Conservation (phyloP, 768 basidiomycete species). For the Dentipellis fragilis region DNA sequence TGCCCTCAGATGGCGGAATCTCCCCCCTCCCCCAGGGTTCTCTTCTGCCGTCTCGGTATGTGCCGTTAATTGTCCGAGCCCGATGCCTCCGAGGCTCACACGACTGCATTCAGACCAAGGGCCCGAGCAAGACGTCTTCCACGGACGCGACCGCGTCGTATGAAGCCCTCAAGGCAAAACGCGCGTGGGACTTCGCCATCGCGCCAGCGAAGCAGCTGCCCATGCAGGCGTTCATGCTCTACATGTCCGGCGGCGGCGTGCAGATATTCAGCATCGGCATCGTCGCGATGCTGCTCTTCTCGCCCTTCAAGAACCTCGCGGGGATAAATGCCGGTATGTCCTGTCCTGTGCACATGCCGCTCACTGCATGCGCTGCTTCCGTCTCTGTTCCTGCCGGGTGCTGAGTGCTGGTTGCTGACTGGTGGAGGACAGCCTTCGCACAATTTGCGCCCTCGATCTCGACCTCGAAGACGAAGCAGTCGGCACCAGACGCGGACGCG, state of each 20-base stretch:
- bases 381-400: neutral
- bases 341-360: neutral
- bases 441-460: slow-evolving; percentile 55
- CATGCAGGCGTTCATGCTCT: slow-evolving; percentile 97
- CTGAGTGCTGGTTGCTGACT: neutral
- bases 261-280: slow-evolving; percentile 97
- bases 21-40: slow-evolving; percentile 65
- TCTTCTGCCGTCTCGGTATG: slow-evolving; percentile 31
- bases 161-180: slow-evolving; percentile 59
- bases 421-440: slow-evolving; percentile 44
- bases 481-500: slow-evolving; percentile 24
- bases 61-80: slow-evolving; percentile 22
- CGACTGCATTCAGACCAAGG: slow-evolving; percentile 29
- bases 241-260: slow-evolving; percentile 94
- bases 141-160: slow-evolving; percentile 39
- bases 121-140: slow-evolving; percentile 23
- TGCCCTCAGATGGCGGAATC: slow-evolving; percentile 43
- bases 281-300: slow-evolving; percentile 83
- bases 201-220: slow-evolving; percentile 84
- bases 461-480: slow-evolving; percentile 20
- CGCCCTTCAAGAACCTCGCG: slow-evolving; percentile 76
- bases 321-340: slow-evolving; percentile 63
- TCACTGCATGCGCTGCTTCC: neutral
- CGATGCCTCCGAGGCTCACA: neutral
- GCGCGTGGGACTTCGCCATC: slow-evolving; percentile 81